Conservation (phyloP, 176 grass and related monocot genomes). For the Elaeis guineensis region DNA sequence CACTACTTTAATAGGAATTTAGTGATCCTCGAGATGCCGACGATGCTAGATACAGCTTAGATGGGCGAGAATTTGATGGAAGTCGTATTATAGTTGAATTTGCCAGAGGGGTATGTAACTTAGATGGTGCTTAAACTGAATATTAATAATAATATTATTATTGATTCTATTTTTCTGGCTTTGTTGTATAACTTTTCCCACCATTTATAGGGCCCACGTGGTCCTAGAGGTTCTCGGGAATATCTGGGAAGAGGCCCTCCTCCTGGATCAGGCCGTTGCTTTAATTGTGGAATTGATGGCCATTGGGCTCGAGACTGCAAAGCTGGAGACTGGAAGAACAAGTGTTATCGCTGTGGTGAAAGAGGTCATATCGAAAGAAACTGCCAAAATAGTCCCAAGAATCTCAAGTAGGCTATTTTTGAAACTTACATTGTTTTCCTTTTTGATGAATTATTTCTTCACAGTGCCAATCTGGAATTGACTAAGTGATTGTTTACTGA, state of each 20-base stretch:
- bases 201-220: constrained; percentile 47
- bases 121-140: background rate
- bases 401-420: constrained; percentile 27
- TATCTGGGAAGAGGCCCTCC: constrained; percentile 78
- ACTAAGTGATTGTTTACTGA: too few species aligned
- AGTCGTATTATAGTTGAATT: constrained; percentile 86
- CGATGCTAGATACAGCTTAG: constrained; percentile 76
- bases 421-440: too few species aligned
- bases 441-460: too few species aligned
- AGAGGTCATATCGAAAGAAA: constrained; percentile 96
- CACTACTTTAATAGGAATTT: constrained; percentile 55
- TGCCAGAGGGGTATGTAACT: constrained; percentile 72
- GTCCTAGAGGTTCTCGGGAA: constrained; percentile 68
- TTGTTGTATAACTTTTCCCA: too few species aligned
- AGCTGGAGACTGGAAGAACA: constrained; percentile 99
- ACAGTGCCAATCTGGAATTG: too few species aligned
- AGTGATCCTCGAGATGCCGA: constrained; percentile 91
- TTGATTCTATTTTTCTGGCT: too few species aligned
- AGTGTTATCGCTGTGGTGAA: constrained; percentile 96
- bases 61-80: constrained; percentile 94
- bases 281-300: constrained; percentile 96
- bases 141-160: too few species aligned
- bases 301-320: constrained; percentile 98
- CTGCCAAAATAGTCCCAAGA: constrained; percentile 95
- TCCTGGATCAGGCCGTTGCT: constrained; percentile 88